Base-by-base conservation (phyloP, 306 rosid genomes). In the Trifolium pratense region DNA sequence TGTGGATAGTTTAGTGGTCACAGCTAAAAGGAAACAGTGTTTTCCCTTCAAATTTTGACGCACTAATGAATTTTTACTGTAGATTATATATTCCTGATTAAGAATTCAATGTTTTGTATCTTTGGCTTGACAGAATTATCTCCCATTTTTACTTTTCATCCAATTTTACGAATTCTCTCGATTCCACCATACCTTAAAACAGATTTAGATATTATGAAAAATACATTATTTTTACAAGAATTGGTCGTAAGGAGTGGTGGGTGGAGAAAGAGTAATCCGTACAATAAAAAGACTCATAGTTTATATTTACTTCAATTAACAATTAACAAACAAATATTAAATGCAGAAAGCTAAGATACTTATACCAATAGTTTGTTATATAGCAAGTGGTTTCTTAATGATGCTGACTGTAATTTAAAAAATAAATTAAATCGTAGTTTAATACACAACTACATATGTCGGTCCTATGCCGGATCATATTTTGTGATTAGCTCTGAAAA, bases 401-500 rank as follows among this genome's bases (percentile, higher is more conserved):
- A 72, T 43, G 58, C n/a, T 56, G 62, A 67, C 62, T 40, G 70
- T 43, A 79, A 79, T 66, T 34, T 57, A 14, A 49, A 34, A 66
- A 36, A 6, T 36, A 36, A 36, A 36, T 36, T 36, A 34, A 79
- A 68, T 64, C 29, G 3, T 25, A 25, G 29, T 25, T 25, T 25
- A 64, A 15, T 62, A 20, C 34, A 57, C 18, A 20, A 52, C 45
- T 57, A 8, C 29, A 37, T 5, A 3, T 46, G 60, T 71, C 32
- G 34, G 69, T 23, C 82, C 78, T 56, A 65, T 72, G 15, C 45
- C 55, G 34, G 61, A 42, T 31, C 17, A 0, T 42, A 20, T 32
- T 51, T 43, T 13, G 39, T 59, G 56, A 79, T 79, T 56, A 32
- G 74, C 68, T 66, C 68, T 21, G 26, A 72, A 78, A 34, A 78